Base-by-base conservation (phyloP, 2,329 filamentous ascomycete species). In the Aspergillus aculeatinus region DNA sequence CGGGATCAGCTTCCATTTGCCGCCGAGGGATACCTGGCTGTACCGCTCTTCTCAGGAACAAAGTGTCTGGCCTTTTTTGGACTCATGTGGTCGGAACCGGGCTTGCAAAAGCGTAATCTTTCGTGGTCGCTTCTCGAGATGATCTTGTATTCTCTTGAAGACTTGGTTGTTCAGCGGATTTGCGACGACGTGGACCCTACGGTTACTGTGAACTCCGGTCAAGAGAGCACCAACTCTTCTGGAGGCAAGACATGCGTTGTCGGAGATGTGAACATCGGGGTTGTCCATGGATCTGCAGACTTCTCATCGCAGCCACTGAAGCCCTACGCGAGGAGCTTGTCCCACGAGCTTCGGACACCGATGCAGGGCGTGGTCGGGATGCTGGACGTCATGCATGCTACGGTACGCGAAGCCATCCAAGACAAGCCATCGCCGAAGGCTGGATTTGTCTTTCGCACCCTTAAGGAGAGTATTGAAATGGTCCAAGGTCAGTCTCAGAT, bases 281-380 rank as follows among this genome's bases (percentile, higher is more conserved):
- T 85, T 49, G 82, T 84, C 2, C 80, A 85, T 58, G 80, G 83
- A 57, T 81, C 82, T 23, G 78, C 87, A 25, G 82, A 85, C 5
- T 80, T 76, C 51, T 69, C 82, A 5, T 81, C 85, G 2, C 87
- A 89, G 62, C 88, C 87, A 2, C 77, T 91, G 19, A 88, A 89
- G 68, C 87, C 88, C 0, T 90, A 89, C 69, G 88, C 88, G n/a
- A 82, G 87, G 63, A 89, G 86, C 68, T 75, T 91, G 33, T 91
- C 88, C 0, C 88, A 91, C 65, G 88, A 91, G 70, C 73, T 91
- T 51, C 80, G 88, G 62, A 91, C 88, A 3, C 88, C 88, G 1
- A 90, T 91, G 87, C 88, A 91, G 72, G 88, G 88, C 48, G 87
- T 91, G 6, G 87, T 91, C 14, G 88, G 88, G 6, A 90, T 90